Evolutionary conservation across 768 basidiomycete genomes (phyloP).

Genomic region (Mycena venus): DNA sequence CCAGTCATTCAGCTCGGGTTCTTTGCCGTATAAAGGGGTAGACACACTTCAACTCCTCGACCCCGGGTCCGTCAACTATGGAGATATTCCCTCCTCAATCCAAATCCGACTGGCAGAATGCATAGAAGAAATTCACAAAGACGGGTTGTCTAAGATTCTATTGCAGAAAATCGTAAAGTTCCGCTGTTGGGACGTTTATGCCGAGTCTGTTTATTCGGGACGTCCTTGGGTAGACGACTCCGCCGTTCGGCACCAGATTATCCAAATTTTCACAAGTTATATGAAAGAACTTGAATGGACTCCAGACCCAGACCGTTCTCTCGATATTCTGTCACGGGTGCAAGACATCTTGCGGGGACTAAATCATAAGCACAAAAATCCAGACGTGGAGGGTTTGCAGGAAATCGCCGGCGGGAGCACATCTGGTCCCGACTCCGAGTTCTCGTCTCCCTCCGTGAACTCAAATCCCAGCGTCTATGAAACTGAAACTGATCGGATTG

Average conservation of each 20-base stretch:
- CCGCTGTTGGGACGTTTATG: background rate
- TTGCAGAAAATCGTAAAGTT: background rate
- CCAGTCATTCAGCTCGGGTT: background rate
- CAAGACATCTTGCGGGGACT: background rate
- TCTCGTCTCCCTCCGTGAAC: too few relatives aligned
- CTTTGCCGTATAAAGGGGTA: background rate
- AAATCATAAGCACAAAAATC: background rate
- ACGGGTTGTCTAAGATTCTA: background rate
- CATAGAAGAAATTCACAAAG: background rate
- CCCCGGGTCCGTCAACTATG: background rate
- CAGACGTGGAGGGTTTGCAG: background rate
- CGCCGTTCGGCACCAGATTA: background rate
- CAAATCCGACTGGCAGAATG: background rate
- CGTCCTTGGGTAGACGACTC: background rate
- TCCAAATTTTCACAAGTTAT: background rate
- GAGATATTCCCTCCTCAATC: background rate
- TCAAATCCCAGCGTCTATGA: too few relatives aligned
- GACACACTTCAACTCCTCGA: background rate
- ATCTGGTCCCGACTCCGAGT: too few relatives aligned
- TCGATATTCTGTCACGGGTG: background rate
- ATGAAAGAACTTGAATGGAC: background rate
- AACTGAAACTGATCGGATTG: too few relatives aligned
- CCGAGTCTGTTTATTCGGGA: background rate
- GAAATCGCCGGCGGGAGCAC: background rate
- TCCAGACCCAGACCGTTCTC: background rate